These are phyloP conservation scores for Talaromyces sp. DNA, from an alignment of 2,329 filamentous ascomycete species.

Conservation along the genomic window DNA sequence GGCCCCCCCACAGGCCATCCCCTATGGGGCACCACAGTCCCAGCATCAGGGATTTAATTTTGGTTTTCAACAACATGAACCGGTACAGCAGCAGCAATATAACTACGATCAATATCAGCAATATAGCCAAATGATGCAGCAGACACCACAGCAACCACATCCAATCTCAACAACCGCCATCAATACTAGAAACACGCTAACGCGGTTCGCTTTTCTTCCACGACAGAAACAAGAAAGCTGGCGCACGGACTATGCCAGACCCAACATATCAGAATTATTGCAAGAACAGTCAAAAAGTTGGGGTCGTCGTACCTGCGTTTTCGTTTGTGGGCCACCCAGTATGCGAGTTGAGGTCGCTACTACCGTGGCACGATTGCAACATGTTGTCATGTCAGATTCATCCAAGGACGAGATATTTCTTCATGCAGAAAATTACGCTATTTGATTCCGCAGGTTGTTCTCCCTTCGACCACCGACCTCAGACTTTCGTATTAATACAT, in stretches of 20 bases:
- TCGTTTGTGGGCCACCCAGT: constrained; percentile 82
- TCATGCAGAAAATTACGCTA: constrained; percentile 91
- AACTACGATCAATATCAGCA: constrained; percentile 20
- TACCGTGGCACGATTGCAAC: constrained; percentile 77
- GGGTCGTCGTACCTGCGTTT: constrained; percentile 78
- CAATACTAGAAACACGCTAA: constrained; percentile 84
- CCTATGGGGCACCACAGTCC: constrained; percentile 4
- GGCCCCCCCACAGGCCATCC: constrained; percentile 13
- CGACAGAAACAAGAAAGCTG: constrained; percentile 63
- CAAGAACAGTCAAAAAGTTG: constrained; percentile 77
- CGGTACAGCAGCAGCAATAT: constrained; percentile 13
- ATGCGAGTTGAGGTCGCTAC: constrained; percentile 88
- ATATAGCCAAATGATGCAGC: constrained; percentile 67
- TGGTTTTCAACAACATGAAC: constrained; percentile 17
- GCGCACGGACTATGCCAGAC: constrained; percentile 88
- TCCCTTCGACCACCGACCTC: neutral
- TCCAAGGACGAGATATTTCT: constrained; percentile 85
- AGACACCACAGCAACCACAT: constrained; percentile 7
- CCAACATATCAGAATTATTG: constrained; percentile 82
- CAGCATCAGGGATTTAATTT: constrained; percentile 18
- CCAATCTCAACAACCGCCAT: constrained; percentile 42
- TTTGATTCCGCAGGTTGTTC: constrained; percentile 45
- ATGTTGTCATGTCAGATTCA: constrained; percentile 73
- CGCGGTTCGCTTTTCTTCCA: constrained; percentile 81
- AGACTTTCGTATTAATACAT: neutral